Evolutionary conservation across 495 filamentous ascomycete species (phyloP).

Genomic region (Cercophora scortea): DNA sequence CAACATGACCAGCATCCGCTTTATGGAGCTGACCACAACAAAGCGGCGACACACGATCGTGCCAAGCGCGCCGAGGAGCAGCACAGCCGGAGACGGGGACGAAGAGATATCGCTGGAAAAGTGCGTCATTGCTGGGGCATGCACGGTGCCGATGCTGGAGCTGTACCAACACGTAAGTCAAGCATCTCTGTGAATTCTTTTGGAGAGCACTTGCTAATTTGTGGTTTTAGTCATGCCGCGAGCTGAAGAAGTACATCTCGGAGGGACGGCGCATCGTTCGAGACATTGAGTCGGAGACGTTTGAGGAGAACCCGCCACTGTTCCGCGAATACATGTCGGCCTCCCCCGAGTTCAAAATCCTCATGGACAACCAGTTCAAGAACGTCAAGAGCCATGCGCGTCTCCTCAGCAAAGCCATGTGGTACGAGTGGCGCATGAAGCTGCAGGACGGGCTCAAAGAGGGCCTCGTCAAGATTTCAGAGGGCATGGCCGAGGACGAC

Average conservation of each 20-base stretch:
- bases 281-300: conserved; percentile 80
- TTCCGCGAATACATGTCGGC: conserved; percentile 88
- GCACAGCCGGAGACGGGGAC: conserved; percentile 33
- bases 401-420: conserved; percentile 82
- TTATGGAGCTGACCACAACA: conserved; percentile 90
- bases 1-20: conserved; percentile 90
- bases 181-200: neutral
- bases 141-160: conserved; percentile 86
- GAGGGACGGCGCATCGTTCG: conserved; percentile 81
- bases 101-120: conserved; percentile 56
- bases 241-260: conserved; percentile 89
- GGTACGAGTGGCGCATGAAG: conserved; percentile 97
- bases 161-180: conserved; percentile 80
- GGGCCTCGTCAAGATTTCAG: conserved; percentile 62
- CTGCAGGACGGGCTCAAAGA: conserved; percentile 76
- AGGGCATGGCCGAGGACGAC: conserved; percentile 72
- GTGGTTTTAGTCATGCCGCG: conserved; percentile 67
- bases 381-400: conserved; percentile 90
- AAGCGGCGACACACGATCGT: conserved; percentile 82
- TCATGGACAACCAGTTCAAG: conserved; percentile 96
- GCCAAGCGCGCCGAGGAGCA: conserved; percentile 39
- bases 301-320: conserved; percentile 78
- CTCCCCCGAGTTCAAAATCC: conserved; percentile 67
- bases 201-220: conserved; percentile 25
- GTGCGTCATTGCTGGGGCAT: conserved; percentile 81